These are phyloP conservation scores for Aspergillus panamensis DNA, from an alignment of 495 filamentous ascomycete genomes.

Conservation along the genomic window DNA sequence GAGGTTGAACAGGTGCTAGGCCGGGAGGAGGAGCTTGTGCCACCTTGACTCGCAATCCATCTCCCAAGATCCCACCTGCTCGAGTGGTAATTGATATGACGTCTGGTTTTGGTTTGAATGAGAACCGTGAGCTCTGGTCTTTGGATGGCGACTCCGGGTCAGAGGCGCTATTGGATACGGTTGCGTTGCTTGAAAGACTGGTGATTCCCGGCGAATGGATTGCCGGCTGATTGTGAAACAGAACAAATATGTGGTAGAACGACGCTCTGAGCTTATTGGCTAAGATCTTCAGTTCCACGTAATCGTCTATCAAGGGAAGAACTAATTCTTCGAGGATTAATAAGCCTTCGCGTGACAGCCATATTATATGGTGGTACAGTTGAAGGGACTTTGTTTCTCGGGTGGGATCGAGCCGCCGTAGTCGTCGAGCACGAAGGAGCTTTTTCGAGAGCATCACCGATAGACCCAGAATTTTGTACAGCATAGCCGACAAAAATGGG, in stretches of 20 bases:
- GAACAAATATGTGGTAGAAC: constrained; percentile 94
- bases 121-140: constrained; percentile 23
- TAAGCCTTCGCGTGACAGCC: constrained; percentile 89
- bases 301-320: constrained; percentile 68
- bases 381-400: constrained; percentile 77
- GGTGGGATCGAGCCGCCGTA: constrained; percentile 77
- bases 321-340: constrained; percentile 83
- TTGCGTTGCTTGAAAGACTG: constrained; percentile 28
- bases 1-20: constrained; percentile 45
- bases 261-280: constrained; percentile 87
- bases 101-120: constrained; percentile 22
- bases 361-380: constrained; percentile 86
- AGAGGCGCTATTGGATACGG: constrained; percentile 19
- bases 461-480: constrained; percentile 88
- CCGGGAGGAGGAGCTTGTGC: constrained; percentile 38
- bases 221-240: constrained; percentile 81
- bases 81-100: constrained; percentile 10
- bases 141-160: constrained; percentile 31
- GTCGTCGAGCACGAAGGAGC: constrained; percentile 74
- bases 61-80: neutral
- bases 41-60: constrained; percentile 25
- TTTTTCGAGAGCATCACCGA: constrained; percentile 85
- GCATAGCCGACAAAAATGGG: constrained; percentile 69
- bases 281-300: constrained; percentile 77
- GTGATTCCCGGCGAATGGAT: constrained; percentile 46